Conservation (phyloP, 2,329 filamentous ascomycete genomes). For the Fusarium torulosum region DNA sequence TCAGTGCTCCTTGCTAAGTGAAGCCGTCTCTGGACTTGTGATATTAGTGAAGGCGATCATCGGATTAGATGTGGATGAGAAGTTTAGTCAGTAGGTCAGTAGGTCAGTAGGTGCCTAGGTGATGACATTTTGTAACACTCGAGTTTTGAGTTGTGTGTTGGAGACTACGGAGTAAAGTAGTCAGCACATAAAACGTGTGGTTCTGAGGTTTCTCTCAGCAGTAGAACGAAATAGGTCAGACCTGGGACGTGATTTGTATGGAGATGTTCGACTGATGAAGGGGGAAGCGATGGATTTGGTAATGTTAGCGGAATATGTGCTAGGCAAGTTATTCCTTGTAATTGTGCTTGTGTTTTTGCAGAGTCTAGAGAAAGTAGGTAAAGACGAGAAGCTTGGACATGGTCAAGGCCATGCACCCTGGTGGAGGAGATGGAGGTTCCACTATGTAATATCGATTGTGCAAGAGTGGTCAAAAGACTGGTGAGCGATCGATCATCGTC, state of each 20-base stretch:
- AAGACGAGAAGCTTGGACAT: conserved; percentile 24
- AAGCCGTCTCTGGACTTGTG: conserved; percentile 10
- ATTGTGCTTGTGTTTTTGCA: conserved; percentile 1
- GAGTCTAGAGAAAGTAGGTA: not conserved
- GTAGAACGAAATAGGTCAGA: not conserved
- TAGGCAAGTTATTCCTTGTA: conserved; percentile 2
- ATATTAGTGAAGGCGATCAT: conserved; percentile 14
- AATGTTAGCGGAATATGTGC: not conserved
- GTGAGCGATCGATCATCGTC: conserved; percentile 17
- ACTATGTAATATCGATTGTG: conserved; percentile 3
- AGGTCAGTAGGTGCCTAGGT: too few species aligned
- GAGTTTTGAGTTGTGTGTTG: conserved; percentile 25
- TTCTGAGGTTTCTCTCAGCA: not conserved
- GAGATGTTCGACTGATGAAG: conserved; percentile 20
- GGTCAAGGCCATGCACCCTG: not conserved
- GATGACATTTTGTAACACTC: conserved; percentile 23
- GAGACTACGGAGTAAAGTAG: too few species aligned
- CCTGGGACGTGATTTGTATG: conserved; percentile 43
- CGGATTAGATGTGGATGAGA: not conserved
- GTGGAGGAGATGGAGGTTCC: conserved; percentile 5
- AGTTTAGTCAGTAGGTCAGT: not conserved
- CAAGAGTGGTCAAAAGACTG: conserved; percentile 10
- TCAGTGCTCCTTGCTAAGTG: conserved; percentile 30
- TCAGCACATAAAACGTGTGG: conserved; percentile 1
- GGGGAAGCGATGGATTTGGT: conserved; percentile 12